Evolutionary conservation across 2,329 filamentous ascomycete species (phyloP), one percentile per base, ranked within the genome.

Genomic region (Cladosporium sp.): DNA sequence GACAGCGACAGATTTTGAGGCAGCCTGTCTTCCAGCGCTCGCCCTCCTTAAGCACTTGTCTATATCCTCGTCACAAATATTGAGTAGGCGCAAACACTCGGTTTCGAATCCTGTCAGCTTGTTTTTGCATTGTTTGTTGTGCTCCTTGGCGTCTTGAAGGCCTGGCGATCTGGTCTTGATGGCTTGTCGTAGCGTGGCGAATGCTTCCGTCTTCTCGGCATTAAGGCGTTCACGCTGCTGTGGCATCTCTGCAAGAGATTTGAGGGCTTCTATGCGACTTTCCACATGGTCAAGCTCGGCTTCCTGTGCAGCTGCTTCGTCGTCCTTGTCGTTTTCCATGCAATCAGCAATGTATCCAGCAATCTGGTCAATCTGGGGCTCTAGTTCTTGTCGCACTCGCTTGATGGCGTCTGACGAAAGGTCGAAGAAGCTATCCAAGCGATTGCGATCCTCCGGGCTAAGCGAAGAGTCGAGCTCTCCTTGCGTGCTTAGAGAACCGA

Each of bases 41-140:
- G 55, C 17, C 47, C 47, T 39, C 60, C 50, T 32, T 13, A 51
- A 36, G 12, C 56, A 41, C 22, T 53, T 32, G 12, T 52, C 50
- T 22, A 65, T 43, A n/a, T 62, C 60, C 7, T 54, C 42, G 20
- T 59, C 49, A 44, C 61, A 65, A 4, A 43, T 22, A 27, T 55
- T 34, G 4, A 66, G 54, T 12, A 59, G 36, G 15, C 34, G 38
- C 13, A 62, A 37, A 49, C 64, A 65, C 8, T 58, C 54, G 2
- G 43, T 48, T 44, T 66, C 63, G n/a, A 65, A 44, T 0, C 54
- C 49, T 6, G 43, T 44, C 18, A 65, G 45, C 39, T 55, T 55
- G 4, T 52, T 52, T 47, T 58, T 63, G 45, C 56, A 58, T 13
- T 56, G 59, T 19, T 52, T 45, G 47, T 62, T 63, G n/a, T 57